phyloP scores from a whole-genome alignment of 2,329 filamentous ascomycete species.

The Conoideocrella luteorostrata region DNA sequence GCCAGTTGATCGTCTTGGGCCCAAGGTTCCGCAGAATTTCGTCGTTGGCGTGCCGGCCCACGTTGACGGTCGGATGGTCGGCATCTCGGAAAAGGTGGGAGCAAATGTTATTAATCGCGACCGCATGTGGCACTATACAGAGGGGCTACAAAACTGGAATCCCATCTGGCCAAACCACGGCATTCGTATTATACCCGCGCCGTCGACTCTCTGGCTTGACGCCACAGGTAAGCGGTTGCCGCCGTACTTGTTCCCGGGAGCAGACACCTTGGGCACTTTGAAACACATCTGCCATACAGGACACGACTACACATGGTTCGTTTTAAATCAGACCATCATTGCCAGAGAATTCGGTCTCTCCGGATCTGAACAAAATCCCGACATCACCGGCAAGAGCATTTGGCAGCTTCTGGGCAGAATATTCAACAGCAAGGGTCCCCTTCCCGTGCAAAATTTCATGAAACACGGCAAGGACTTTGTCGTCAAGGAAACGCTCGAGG shows the following conservation, averaged over 20 bases:
- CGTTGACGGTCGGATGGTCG: conserved; percentile 59
- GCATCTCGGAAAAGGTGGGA: conserved; percentile 45
- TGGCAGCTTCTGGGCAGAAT: conserved; percentile 45
- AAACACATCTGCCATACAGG: conserved; percentile 54
- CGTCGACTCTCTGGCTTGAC: conserved; percentile 57
- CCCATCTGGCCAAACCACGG: conserved; percentile 56
- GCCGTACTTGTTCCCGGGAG: conserved; percentile 48
- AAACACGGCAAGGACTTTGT: conserved; percentile 54
- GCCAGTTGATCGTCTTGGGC: conserved; percentile 51
- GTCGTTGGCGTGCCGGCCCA: conserved; percentile 56
- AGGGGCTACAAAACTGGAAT: conserved; percentile 56
- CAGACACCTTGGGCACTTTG: conserved; percentile 51
- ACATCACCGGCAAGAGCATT: conserved; percentile 51
- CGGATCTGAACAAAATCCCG: conserved; percentile 57
- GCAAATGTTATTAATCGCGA: conserved; percentile 54
- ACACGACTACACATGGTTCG: conserved; percentile 59
- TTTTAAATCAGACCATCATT: conserved; percentile 51
- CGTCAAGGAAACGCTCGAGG: conserved; percentile 47
- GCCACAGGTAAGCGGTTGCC: conserved; percentile 53
- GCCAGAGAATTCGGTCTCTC: conserved; percentile 57
- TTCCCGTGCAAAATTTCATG: conserved; percentile 51
- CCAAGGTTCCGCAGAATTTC: conserved; percentile 48
- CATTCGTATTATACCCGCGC: conserved; percentile 54
- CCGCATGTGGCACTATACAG: conserved; percentile 62
- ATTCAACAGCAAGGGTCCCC: conserved; percentile 45